Evolutionary conservation across 345 rosid genomes (phyloP).

Genomic region (Aethionema arabicum): DNA sequence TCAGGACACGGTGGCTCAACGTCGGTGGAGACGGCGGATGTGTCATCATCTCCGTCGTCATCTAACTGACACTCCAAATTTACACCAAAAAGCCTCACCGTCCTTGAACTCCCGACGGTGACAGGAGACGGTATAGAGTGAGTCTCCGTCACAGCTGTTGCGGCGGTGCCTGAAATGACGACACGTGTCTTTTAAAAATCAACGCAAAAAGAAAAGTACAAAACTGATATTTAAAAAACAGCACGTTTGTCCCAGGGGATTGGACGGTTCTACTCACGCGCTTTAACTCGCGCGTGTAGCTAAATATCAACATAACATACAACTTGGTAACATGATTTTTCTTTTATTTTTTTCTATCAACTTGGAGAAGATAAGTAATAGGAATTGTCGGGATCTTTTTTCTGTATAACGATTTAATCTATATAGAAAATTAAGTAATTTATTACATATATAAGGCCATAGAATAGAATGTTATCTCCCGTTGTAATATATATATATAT

Average conservation of each 20-base stretch:
- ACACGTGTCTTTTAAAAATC: conserved; percentile 30
- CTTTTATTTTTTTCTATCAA: not conserved
- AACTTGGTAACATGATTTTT: no score
- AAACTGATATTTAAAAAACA: conserved; percentile 21
- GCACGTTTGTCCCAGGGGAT: conserved; percentile 35
- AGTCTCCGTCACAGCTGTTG: conserved; percentile 26
- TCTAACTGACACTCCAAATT: conserved; percentile 79
- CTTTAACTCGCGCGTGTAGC: conserved; percentile 11
- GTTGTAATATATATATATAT: conserved; percentile 8
- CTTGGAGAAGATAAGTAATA: conserved; percentile 20
- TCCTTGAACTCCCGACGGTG: conserved; percentile 53
- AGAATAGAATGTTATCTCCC: conserved; percentile 19
- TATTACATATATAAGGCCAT: conserved; percentile 14
- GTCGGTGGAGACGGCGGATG: not conserved
- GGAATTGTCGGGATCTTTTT: conserved; percentile 19
- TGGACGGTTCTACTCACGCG: conserved; percentile 37
- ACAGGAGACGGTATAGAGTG: conserved; percentile 28
- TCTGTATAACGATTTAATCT: not conserved
- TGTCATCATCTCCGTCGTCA: conserved; percentile 45
- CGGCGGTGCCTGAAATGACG: conserved; percentile 34
- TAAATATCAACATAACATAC: not conserved
- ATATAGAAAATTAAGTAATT: not conserved
- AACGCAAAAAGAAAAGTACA: conserved; percentile 3
- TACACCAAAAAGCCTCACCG: conserved; percentile 81
- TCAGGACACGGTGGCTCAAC: conserved; percentile 50